These are phyloP conservation scores for Pseudognaphalium luteoalbum DNA, from an alignment of 129 eudicot species.

Conservation along the genomic window DNA sequence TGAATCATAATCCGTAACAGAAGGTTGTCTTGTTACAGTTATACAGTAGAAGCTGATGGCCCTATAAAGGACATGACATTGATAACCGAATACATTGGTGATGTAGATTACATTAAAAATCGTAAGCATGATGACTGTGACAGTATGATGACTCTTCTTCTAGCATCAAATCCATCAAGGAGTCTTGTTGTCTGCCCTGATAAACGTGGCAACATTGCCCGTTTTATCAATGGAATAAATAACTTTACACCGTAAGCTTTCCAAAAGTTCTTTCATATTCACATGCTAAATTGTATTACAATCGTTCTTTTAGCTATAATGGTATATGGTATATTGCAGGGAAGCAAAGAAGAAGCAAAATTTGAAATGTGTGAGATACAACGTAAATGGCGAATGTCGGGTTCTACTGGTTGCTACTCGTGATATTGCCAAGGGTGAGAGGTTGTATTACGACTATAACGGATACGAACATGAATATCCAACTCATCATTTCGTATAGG, in stretches of 20 bases:
- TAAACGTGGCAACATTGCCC: slow-evolving; percentile 87
- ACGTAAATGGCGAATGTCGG: slow-evolving; percentile 73
- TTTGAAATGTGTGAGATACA: slow-evolving; percentile 79
- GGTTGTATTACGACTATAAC: slow-evolving; percentile 87
- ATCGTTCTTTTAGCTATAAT: slow-evolving; percentile 13
- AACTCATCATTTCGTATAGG: slow-evolving; percentile 78
- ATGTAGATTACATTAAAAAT: slow-evolving; percentile 82
- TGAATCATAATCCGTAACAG: slow-evolving; percentile 3
- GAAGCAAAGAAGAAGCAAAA: slow-evolving; percentile 78
- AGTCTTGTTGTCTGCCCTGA: slow-evolving; percentile 92
- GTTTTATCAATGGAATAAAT: slow-evolving; percentile 86
- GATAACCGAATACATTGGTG: slow-evolving; percentile 66
- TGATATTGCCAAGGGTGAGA: slow-evolving; percentile 84
- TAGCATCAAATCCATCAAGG: slow-evolving; percentile 56
- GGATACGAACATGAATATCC: slow-evolving; percentile 95
- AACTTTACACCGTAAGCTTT: slow-evolving; percentile 69
- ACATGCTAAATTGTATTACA: not conserved
- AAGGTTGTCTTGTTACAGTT: slow-evolving; percentile 44
- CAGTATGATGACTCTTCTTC: slow-evolving; percentile 93
- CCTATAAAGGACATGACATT: slow-evolving; percentile 84
- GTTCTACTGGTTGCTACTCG: slow-evolving; percentile 85
- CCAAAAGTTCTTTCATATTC: slow-evolving; percentile 2
- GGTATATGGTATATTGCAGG: slow-evolving; percentile 46
- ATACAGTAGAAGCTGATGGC: slow-evolving; percentile 80
- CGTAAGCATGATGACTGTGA: slow-evolving; percentile 86